These are phyloP conservation scores for Friedmanniomyces simplex DNA, from an alignment of 495 filamentous ascomycete species.

Conservation along the genomic window DNA sequence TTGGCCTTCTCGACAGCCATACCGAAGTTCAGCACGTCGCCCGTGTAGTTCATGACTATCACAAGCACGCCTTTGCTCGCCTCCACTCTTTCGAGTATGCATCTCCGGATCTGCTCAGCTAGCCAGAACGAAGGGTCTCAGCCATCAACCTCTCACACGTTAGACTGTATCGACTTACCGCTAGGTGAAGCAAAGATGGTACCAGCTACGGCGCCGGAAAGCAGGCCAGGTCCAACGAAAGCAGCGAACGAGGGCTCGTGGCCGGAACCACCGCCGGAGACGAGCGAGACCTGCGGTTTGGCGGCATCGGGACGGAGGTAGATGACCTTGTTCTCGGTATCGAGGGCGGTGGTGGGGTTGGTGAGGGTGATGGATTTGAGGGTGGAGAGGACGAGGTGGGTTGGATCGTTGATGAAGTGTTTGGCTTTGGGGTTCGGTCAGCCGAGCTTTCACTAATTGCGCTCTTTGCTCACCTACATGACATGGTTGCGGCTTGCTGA, in stretches of 20 bases:
- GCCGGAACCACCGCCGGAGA: conserved; percentile 85
- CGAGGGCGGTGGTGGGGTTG: conserved; percentile 76
- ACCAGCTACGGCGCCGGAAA: conserved; percentile 77
- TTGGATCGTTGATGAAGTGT: conserved; percentile 88
- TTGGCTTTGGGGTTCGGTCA: conserved; percentile 42
- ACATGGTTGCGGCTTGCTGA: background rate
- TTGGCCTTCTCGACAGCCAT: conserved; percentile 89
- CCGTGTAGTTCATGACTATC: conserved; percentile 56
- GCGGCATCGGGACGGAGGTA: conserved; percentile 55
- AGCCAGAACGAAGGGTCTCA: too few relatives aligned
- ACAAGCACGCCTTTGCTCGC: conserved; percentile 63
- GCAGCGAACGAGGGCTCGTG: conserved; percentile 86
- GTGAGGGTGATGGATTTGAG: conserved; percentile 68
- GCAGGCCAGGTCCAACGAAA: conserved; percentile 60
- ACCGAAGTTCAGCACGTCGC: conserved; percentile 88
- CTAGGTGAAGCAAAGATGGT: conserved; percentile 87
- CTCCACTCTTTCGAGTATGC: conserved; percentile 61
- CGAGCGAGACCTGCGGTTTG: conserved; percentile 55
- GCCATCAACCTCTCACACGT: too few relatives aligned
- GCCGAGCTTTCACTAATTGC: background rate
- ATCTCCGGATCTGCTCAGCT: conserved; percentile 70
- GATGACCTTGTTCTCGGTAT: conserved; percentile 72
- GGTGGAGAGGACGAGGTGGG: conserved; percentile 64
- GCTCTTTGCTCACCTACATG: background rate
- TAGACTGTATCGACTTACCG: conserved; percentile 22